Evolutionary conservation across 2,329 filamentous ascomycete genomes (phyloP).

Genomic region (Sarocladium strictum): DNA sequence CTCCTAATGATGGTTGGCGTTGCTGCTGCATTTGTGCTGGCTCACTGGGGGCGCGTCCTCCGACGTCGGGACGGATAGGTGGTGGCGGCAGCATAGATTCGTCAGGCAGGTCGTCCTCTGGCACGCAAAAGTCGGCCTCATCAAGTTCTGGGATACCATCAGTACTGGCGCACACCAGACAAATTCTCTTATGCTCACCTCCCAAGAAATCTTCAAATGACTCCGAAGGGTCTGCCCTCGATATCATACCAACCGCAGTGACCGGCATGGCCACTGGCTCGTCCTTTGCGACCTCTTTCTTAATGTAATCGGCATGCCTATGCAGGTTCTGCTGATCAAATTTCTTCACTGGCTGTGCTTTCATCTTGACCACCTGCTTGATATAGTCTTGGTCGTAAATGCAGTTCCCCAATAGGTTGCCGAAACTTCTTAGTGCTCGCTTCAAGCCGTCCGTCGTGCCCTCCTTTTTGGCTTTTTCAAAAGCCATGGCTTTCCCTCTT

Average conservation of each 20-base stretch:
- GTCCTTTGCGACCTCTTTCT: conserved; percentile 42
- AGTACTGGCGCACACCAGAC: background rate
- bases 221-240: conserved; percentile 28
- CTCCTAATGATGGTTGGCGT: conserved; percentile 10
- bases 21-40: conserved; percentile 23
- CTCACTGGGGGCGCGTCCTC: background rate
- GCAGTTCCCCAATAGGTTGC: conserved; percentile 96
- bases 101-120: conserved; percentile 66
- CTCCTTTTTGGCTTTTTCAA: conserved; percentile 98
- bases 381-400: conserved; percentile 96
- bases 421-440: conserved; percentile 82
- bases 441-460: conserved; percentile 93
- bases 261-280: conserved; percentile 12
- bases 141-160: conserved; percentile 57
- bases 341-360: conserved; percentile 62
- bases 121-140: conserved; percentile 68
- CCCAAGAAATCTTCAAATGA: conserved; percentile 48
- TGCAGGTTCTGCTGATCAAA: conserved; percentile 78
- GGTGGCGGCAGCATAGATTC: conserved; percentile 54
- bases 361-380: conserved; percentile 83
- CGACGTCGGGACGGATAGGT: conserved; percentile 13
- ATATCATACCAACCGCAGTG: conserved; percentile 9
- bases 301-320: conserved; percentile 70
- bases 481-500: conserved; percentile 89
- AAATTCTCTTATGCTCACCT: conserved; percentile 25